These are phyloP conservation scores for Limonium bicolor DNA, from an alignment of 148 eudicot genomes.

Conservation along the genomic window DNA sequence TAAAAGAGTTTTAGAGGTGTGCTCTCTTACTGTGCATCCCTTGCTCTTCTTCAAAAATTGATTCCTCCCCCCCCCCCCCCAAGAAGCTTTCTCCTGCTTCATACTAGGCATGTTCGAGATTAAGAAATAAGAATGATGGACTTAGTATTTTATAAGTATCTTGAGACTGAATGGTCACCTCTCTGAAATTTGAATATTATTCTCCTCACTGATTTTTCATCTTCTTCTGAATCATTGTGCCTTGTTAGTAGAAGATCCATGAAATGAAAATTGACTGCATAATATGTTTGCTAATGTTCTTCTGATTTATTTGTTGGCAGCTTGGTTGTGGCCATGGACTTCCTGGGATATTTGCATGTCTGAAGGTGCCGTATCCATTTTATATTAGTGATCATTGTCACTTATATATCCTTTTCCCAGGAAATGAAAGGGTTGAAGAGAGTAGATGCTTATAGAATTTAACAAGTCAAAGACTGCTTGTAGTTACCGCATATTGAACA, in stretches of 20 bases:
- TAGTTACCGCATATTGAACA: constrained; percentile 2
- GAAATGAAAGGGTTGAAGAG: neutral
- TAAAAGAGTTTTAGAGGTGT: constrained; percentile 88
- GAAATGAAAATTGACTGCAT: too few species aligned
- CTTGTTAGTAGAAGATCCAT: neutral
- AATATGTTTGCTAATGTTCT: neutral
- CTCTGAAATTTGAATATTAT: too few species aligned
- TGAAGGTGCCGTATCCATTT: constrained; percentile 34
- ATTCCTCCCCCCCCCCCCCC: too few species aligned
- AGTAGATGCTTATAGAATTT: neutral
- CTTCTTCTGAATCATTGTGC: too few species aligned
- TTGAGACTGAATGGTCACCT: too few species aligned
- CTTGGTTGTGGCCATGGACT: constrained; percentile 99
- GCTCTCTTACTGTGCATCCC: too few species aligned
- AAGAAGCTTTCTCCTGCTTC: too few species aligned
- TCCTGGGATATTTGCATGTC: constrained; percentile 81
- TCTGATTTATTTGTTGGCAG: constrained; percentile 20
- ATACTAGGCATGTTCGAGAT: too few species aligned
- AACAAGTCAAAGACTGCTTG: neutral
- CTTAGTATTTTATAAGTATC: too few species aligned
- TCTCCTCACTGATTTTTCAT: too few species aligned
- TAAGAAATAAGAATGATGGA: too few species aligned
- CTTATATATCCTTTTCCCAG: neutral
- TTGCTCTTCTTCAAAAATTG: neutral
- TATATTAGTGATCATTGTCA: constrained; percentile 1